phyloP scores from a whole-genome alignment of 495 filamentous ascomycete genomes.

The Hypoxylon fragiforme region DNA sequence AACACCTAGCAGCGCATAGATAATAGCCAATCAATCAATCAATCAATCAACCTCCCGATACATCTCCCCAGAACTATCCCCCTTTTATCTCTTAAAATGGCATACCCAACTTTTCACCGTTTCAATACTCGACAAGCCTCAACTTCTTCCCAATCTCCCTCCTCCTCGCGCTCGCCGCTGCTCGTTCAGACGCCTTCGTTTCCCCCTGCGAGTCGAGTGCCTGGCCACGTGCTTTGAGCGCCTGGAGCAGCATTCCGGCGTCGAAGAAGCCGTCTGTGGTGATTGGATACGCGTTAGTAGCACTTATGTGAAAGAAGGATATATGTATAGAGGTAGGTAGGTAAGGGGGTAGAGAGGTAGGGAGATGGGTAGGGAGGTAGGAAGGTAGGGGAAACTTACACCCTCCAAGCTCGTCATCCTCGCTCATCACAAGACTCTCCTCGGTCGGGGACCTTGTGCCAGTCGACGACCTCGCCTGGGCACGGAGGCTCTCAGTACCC shows the following conservation, averaged over 20 bases:
- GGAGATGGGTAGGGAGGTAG: neutral
- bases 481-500: constrained; percentile 43
- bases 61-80: too few species aligned
- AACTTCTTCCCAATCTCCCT: constrained; percentile 80
- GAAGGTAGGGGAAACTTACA: constrained; percentile 66
- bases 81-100: too few species aligned
- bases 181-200: constrained; percentile 50
- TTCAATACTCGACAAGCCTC: constrained; percentile 72
- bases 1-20: too few species aligned
- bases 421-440: constrained; percentile 66
- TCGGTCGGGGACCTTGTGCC: constrained; percentile 56
- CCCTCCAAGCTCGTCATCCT: constrained; percentile 88
- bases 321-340: too few species aligned
- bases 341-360: too few species aligned
- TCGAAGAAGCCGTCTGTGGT: constrained; percentile 90
- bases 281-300: constrained; percentile 4
- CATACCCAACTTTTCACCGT: neutral
- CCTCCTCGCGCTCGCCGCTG: constrained; percentile 54
- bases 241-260: constrained; percentile 88
- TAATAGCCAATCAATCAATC: too few species aligned
- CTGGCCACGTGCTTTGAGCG: constrained; percentile 66
- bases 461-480: constrained; percentile 44
- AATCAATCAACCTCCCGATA: neutral
- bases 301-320: too few species aligned
- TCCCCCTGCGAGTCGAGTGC: constrained; percentile 45